phyloP scores from a whole-genome alignment of 1,284 basidiomycete species.

The Wallemia ichthyophaga region DNA sequence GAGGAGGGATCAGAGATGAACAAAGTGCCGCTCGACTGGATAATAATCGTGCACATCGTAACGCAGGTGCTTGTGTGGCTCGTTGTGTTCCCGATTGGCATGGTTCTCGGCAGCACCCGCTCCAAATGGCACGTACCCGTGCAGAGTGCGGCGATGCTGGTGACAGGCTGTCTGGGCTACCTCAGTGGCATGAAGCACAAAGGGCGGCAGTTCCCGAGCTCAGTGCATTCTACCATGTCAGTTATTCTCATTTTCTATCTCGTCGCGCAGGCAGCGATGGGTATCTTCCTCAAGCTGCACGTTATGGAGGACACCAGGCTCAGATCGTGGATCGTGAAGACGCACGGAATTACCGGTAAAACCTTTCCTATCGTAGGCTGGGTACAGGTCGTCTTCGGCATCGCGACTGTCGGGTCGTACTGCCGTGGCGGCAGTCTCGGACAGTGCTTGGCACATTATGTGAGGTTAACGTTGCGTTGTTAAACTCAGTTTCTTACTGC shows the following conservation, averaged over 20 bases:
- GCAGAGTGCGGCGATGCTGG: slow-evolving; percentile 34
- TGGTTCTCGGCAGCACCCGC: slow-evolving; percentile 34
- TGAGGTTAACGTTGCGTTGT: too few species aligned
- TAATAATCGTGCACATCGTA: slow-evolving; percentile 19
- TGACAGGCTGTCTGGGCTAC: slow-evolving; percentile 34
- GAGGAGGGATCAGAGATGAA: not conserved
- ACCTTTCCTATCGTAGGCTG: slow-evolving; percentile 62
- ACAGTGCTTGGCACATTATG: slow-evolving; percentile 30
- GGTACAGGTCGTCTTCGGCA: slow-evolving; percentile 28
- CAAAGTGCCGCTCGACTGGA: not conserved
- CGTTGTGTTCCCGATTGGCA: slow-evolving; percentile 50
- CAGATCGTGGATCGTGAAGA: slow-evolving; percentile 37
- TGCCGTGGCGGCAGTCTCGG: slow-evolving; percentile 39
- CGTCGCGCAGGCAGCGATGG: slow-evolving; percentile 33
- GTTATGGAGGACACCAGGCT: slow-evolving; percentile 45
- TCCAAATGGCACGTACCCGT: slow-evolving; percentile 55
- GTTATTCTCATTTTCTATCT: slow-evolving; percentile 37
- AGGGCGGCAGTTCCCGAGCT: slow-evolving; percentile 36
- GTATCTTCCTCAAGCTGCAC: slow-evolving; percentile 77
- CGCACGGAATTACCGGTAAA: slow-evolving; percentile 59
- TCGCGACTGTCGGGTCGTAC: slow-evolving; percentile 19
- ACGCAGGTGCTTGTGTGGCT: slow-evolving; percentile 50
- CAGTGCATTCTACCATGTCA: slow-evolving; percentile 26
- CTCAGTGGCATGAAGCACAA: slow-evolving; percentile 51
- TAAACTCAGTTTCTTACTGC: slow-evolving; percentile 29